Evolutionary conservation across 2,329 filamentous ascomycete genomes (phyloP).

Genomic region (Aureobasidium sp.): DNA sequence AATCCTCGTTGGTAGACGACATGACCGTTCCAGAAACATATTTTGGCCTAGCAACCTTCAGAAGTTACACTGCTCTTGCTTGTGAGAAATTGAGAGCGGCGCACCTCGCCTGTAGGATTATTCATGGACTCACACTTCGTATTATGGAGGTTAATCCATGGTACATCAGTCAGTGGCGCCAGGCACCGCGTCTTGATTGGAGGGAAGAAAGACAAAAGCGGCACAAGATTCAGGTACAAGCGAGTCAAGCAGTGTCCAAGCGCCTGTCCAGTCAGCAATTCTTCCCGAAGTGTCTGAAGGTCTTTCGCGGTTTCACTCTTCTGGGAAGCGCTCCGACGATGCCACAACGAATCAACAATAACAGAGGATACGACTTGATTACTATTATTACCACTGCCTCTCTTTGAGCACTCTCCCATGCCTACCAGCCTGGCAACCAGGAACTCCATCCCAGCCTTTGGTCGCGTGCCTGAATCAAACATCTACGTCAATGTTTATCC

Average conservation of each 20-base stretch:
- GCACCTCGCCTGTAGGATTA: neutral
- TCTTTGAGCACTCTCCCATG: neutral
- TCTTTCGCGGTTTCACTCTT: neutral
- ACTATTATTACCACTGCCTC: neutral
- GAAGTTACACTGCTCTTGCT: neutral
- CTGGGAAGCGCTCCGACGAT: neutral
- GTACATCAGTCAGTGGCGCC: neutral
- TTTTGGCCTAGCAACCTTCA: neutral
- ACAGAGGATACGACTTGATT: neutral
- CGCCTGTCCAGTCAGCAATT: neutral
- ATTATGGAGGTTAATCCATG: neutral
- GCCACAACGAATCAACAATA: neutral
- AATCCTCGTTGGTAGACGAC: neutral
- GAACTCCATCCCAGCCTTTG: neutral
- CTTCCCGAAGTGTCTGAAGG: neutral
- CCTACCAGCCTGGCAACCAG: neutral
- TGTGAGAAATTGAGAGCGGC: neutral
- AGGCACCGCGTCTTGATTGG: neutral
- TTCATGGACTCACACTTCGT: neutral
- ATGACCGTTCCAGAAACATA: neutral
- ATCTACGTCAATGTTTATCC: neutral
- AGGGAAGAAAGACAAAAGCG: neutral
- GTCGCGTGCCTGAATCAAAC: neutral
- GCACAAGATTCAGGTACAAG: neutral
- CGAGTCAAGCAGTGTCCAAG: neutral